Evolutionary conservation across 1,284 basidiomycete species (phyloP).

Genomic region (Bjerkandera adusta): DNA sequence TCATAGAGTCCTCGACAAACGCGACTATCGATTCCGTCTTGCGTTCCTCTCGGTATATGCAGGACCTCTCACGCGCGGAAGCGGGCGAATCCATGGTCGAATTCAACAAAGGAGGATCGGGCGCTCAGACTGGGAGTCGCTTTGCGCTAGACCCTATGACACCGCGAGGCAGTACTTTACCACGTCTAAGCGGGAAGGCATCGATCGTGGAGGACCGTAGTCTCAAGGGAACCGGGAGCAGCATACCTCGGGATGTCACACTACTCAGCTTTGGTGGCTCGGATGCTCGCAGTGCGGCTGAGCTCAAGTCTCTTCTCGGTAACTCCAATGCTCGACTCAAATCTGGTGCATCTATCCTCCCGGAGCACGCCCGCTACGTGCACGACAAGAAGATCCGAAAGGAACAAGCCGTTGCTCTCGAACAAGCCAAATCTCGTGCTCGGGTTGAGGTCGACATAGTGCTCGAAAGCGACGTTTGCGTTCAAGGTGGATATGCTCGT

Average conservation of each 20-base stretch:
- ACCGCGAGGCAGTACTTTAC: constrained; percentile 26
- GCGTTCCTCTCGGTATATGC: too few relatives aligned
- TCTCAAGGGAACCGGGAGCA: constrained; percentile 4
- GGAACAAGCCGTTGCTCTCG: constrained; percentile 38
- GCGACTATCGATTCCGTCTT: too few relatives aligned
- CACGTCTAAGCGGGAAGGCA: constrained; percentile 3
- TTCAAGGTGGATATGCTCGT: constrained; percentile 79
- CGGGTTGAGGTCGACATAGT: constrained; percentile 85
- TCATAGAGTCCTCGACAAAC: too few relatives aligned
- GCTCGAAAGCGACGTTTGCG: constrained; percentile 73
- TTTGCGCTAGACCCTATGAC: constrained; percentile 32
- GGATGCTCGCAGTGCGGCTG: constrained; percentile 46
- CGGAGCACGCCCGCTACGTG: constrained; percentile 21
- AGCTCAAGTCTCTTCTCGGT: constrained; percentile 61
- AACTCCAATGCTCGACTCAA: constrained; percentile 55
- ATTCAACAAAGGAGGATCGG: constrained; percentile 33
- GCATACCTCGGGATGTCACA: constrained; percentile 48
- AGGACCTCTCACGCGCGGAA: constrained; percentile 42
- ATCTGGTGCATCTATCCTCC: constrained; percentile 46
- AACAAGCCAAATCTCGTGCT: constrained; percentile 66
- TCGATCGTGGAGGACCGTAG: background rate
- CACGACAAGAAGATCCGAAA: constrained; percentile 18
- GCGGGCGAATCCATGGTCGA: constrained; percentile 42
- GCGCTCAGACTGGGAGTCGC: constrained; percentile 32
- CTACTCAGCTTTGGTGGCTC: constrained; percentile 46